Evolutionary conservation across 1,139 yeast genomes (phyloP), one percentile per base, ranked within the genome.

Genomic region (Geotrichum histeridarum): DNA sequence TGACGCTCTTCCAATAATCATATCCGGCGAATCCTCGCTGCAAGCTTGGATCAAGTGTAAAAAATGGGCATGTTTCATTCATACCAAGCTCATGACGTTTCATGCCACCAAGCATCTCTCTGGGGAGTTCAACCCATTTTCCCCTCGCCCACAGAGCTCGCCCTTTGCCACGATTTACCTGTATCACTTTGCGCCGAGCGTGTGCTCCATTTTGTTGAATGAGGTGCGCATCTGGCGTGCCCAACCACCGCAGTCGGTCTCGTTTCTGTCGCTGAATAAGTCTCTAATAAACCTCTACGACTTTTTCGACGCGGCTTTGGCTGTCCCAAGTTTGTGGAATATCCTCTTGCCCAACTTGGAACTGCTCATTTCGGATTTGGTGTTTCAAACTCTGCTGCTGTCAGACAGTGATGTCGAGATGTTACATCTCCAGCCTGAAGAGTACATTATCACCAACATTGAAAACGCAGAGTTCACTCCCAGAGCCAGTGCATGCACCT

Each of bases 401-500:
- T 77, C 79, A 14, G 86, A 86, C 56, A 80, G 78, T 9, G 81
- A 81, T 27, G 73, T 90, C 57, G 96, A 88, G 60, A 71, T 81
- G 37, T 90, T 87, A 70, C 95, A 90, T 58, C 81, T 80, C 58
- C 97, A 93, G 65, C 98, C 98, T 4, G 87, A 82, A 56, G 97
- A 91, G 68, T 93, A 89, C 67, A 86, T 93, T 60, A 89, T 87
- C 67, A 77, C 84, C 60, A 81, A 82, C 57, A 77, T 89, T 65
- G 95, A 89, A 66, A 73, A 83, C 57, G 82, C 80, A 63, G 82
- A 86, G 36, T 79, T 81, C 50, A 84, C 93, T 8, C 82, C 95
- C 0, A 95, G 87, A 64, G 81, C 81, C 44, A 96, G 96, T 0
- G 84, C 96, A 1, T 79, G 86, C 52, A 86, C 84, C 67, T 86